Conservation (phyloP, 2,329 filamentous ascomycete species). For the Colletotrichum plurivorum region DNA sequence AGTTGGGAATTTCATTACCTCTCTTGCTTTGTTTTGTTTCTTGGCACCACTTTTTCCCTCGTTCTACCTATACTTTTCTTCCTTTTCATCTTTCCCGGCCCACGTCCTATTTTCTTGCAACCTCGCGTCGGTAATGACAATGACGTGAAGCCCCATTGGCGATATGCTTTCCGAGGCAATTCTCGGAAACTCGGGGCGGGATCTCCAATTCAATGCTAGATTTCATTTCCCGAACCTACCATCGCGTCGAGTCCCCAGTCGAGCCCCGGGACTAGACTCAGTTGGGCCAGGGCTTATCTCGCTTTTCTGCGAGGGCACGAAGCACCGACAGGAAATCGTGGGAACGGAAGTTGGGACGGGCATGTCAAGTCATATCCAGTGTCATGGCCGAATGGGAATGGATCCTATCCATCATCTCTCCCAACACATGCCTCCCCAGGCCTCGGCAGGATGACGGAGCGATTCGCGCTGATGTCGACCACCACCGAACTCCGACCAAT, state of each 20-base stretch:
- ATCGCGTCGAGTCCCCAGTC: background rate
- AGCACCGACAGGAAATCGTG: background rate
- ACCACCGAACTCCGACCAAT: too few relatives aligned
- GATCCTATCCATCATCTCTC: background rate
- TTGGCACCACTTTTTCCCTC: too few relatives aligned
- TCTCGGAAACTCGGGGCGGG: constrained; percentile 6
- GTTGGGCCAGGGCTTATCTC: constrained; percentile 15
- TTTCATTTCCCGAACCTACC: constrained; percentile 21
- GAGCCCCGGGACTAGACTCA: constrained; percentile 13
- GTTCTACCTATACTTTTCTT: too few relatives aligned
- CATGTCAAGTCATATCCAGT: too few relatives aligned
- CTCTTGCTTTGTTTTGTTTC: too few relatives aligned
- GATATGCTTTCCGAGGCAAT: constrained; percentile 16
- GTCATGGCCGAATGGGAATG: background rate
- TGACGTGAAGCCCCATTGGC: constrained; percentile 30
- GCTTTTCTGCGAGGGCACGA: constrained; percentile 14
- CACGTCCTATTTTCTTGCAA: constrained; percentile 9
- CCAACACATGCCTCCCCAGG: constrained; percentile 25
- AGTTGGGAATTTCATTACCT: background rate
- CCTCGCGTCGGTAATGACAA: constrained; percentile 26
- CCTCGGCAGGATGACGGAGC: constrained; percentile 27
- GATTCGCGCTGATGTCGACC: constrained; percentile 12
- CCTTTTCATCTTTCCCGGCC: background rate
- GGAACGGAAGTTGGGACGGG: background rate
- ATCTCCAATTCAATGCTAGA: constrained; percentile 21